Evolutionary conservation across 345 rosid species (phyloP).

Genomic region (Firmiana major): DNA sequence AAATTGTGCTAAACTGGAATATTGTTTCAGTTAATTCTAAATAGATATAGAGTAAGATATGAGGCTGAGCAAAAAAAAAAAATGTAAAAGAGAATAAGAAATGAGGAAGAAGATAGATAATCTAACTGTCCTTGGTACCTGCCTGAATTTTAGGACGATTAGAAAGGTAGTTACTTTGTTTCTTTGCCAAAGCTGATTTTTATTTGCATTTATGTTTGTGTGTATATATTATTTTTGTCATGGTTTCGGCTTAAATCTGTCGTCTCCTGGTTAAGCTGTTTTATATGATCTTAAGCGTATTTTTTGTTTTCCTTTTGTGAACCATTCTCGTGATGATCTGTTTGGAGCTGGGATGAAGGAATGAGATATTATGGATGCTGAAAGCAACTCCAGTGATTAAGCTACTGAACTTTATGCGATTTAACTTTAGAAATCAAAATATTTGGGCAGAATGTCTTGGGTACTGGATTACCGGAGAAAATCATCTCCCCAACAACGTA

Average conservation of each 20-base stretch:
- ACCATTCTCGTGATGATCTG: neutral
- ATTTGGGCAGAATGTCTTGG: neutral
- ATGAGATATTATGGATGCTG: neutral
- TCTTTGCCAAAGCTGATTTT: neutral
- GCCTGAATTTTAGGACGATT: neutral
- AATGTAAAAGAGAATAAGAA: neutral
- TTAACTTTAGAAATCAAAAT: conserved; percentile 3
- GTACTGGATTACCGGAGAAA: neutral
- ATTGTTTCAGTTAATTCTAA: neutral
- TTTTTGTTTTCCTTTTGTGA: neutral
- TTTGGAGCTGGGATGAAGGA: conserved; percentile 12
- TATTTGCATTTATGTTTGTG: neutral
- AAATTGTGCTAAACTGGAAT: neutral
- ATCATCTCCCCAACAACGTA: neutral
- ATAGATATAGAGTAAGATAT: neutral
- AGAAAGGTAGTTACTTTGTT: neutral
- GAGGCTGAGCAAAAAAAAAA: neutral
- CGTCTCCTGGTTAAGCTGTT: neutral
- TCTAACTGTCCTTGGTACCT: neutral
- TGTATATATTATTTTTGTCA: neutral
- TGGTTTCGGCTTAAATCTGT: neutral
- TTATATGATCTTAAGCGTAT: neutral
- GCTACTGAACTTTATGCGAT: neutral
- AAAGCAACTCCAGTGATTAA: too few species aligned
- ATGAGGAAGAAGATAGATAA: neutral